phyloP scores from a whole-genome alignment of 2,329 filamentous ascomycete genomes.

The Lasiodiplodia sp. region DNA sequence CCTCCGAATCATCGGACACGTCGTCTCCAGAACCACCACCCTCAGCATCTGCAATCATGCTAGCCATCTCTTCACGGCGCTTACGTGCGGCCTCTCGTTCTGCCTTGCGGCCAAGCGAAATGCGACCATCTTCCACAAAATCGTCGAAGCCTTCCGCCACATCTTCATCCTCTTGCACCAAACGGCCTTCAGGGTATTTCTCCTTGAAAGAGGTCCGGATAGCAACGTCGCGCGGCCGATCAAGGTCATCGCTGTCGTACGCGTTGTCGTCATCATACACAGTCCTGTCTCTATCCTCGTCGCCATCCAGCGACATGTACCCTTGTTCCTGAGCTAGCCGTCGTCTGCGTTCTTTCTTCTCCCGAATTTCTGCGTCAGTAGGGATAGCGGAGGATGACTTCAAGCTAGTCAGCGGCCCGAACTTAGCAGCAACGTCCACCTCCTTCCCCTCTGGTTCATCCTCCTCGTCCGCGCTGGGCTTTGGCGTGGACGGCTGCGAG shows the following conservation, averaged over 20 bases:
- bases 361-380: constrained; percentile 82
- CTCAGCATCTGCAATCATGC: constrained; percentile 82
- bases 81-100: constrained; percentile 73
- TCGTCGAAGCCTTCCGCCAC: constrained; percentile 93
- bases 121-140: constrained; percentile 83
- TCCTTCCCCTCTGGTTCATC: constrained; percentile 54
- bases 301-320: constrained; percentile 70
- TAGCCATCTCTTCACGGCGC: constrained; percentile 79
- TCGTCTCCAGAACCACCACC: constrained; percentile 71
- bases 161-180: constrained; percentile 88
- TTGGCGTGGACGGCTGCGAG: constrained; percentile 84
- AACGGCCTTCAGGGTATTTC: constrained; percentile 71
- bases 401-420: constrained; percentile 61
- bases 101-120: constrained; percentile 79
- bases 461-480: constrained; percentile 49
- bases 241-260: constrained; percentile 50
- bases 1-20: constrained; percentile 70
- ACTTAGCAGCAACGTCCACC: constrained; percentile 58
- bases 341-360: constrained; percentile 89
- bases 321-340: constrained; percentile 72
- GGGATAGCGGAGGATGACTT: constrained; percentile 65
- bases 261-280: constrained; percentile 42
- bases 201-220: constrained; percentile 53
- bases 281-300: constrained; percentile 56
- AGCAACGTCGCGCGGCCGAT: constrained; percentile 44